Evolutionary conservation across 78 protist genomes (phyloP), one percentile per base, ranked within the genome.

Genomic region (Pelomyxa schiedti): DNA sequence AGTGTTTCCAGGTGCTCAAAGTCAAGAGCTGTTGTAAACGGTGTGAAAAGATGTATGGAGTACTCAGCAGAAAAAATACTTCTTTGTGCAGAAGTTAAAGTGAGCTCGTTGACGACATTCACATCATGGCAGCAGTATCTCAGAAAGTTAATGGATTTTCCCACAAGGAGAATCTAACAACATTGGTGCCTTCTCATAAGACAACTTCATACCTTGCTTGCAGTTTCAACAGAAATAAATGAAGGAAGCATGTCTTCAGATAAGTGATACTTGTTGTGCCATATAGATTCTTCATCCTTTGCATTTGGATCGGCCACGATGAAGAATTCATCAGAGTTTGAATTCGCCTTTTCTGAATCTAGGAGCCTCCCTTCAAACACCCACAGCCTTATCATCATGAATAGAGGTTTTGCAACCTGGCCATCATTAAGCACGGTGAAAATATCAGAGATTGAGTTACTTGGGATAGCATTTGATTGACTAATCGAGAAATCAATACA

Each of bases 131-230:
- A 81, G 68, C 74, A 79, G 0, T 79, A 76, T 3, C 88, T 82
- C 79, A 89, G 72, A 38, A 86, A 89, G 68, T 78, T 78, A 58
- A 89, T 79, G 3, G 89, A 71, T 75, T 86, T 85, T 8, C 93
- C 93, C 42, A 82, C 63, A 38, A 70, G 39, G 28, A 83, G 72
- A 3, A 88, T 80, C 37, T 83, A 1, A 24, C 40, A 28, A 29
- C 77, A 26, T 30, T 68, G 58, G 24, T 64, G 29, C 0, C 64
- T 29, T 1, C 73, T n/a, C 1, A 81, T 71, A 58, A 77, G 53
- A 7, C 42, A 7, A 26, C 83, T 79, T 75, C 63, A 37, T 29
- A 77, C 36, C 16, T 42, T n/a, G n/a, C n/a, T n/a, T n/a, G n/a
- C 30, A 0, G 52, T 26, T 0, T 32, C 69, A 0, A 84, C 24